Evolutionary conservation across 2,329 filamentous ascomycete species (phyloP), one percentile per base, ranked within the genome.

Genomic region (Rutstroemia sp.): DNA sequence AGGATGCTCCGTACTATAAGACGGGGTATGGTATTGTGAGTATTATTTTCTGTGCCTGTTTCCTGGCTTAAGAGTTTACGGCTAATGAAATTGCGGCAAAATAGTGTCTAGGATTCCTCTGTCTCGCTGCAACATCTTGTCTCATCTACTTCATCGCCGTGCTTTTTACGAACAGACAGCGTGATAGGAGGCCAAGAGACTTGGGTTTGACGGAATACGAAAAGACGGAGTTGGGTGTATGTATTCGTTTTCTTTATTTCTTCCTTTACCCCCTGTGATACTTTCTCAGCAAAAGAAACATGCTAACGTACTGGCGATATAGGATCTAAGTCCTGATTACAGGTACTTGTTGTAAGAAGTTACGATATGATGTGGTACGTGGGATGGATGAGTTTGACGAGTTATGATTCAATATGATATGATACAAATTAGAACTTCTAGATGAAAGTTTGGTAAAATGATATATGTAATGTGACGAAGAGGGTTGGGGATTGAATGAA

Each of bases 21-120:
- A 83, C 79, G 0, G 92, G 91, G 0, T 95, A 94, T 71, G 79
- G 79, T 54, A 90, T 96, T 61, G 44, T 47, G 25, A 47, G 44
- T 45, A 23, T 16, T 25, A 7, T 12, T 27, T 23, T 23, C 21
- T 23, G 21, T 23, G 21, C 21, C 21, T 23, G 10, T 45, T 45
- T 45, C 23, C 38, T 41, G 16, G 16, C 37, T 39, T 39, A 16
- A 19, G 18, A 44, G 18, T 5, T 44, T 18, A 18, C 4, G 9
- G 18, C 18, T 12, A 21, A 18, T 18, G 8, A 10, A 44, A 4
- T 2, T 18, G 4, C 25, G 41, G 18, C 7, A 44, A 19, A 47
- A 47, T 16, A 47, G 44, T 87, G 83, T 66, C 77, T 95, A 5
- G 82, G 78, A 0, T 95, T 95, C 66, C 79, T 86, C 8, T 79